Base-by-base conservation (phyloP, 2,329 filamentous ascomycete genomes). In the Monosporascus sp. region DNA sequence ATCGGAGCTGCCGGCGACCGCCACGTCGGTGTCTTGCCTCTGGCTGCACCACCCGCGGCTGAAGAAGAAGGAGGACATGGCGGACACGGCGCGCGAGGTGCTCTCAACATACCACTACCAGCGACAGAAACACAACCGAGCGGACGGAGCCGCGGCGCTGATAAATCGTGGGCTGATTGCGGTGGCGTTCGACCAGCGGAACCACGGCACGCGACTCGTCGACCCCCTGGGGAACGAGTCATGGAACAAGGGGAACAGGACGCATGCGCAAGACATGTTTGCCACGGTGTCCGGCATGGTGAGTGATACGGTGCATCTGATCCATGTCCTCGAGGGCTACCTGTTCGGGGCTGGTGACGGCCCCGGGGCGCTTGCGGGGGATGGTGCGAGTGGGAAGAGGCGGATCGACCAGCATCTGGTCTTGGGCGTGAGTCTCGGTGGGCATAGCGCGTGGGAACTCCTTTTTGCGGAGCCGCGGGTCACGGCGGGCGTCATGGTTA, bases 231-330 rank as follows among this genome's bases (percentile, higher is more conserved):
- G 87, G 25, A 97, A 97, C 68, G 77, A 86, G 60, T 79, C 86
- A 4, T 97, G 92, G 93, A 80, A 82, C 44, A 72, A 82, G 38
- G 91, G 90, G 31, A 96, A 97, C 66, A 74, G 79, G 37, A 81
- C 78, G 6, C 94, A 97, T 73, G 93, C 91, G 0, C 84, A 90
- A 66, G 94, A 99, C 69, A 96, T 99, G 91, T 91, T 94, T 67
- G 84, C 82, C 31, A 82, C 84, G 56, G 86, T 92, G 54, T 81
- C 83, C 70, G 79, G 82, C 50, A 93, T 89, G 0, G 86, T 88
- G 15, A 71, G 75, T n/a, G 93, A 97, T 68, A 85, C 86, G 36
- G 82, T 80, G 17, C 76, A 85, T 9, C 73, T 97, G 56, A 86
- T 97, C 59, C 86, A 91, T 61, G 81, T 90, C 52, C 74, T 96